These are phyloP conservation scores for Gnaphalium uliginosum DNA, from an alignment of 129 eudicot species.

Conservation along the genomic window DNA sequence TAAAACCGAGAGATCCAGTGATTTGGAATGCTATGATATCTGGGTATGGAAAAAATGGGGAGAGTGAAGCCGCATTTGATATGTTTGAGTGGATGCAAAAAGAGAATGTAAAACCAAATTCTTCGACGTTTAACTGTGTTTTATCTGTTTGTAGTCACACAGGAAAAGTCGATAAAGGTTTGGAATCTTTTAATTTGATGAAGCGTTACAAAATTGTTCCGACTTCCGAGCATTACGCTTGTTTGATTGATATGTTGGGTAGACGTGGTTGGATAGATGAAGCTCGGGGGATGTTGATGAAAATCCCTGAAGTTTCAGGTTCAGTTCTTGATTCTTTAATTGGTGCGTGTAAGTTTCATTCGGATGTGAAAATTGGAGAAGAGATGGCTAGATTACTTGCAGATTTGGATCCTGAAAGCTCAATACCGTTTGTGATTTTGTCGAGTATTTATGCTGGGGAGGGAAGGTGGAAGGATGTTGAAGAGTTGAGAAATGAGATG, in stretches of 20 bases:
- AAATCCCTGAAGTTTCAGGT: constrained; percentile 48
- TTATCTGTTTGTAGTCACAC: constrained; percentile 73
- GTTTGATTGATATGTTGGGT: constrained; percentile 75
- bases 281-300: constrained; percentile 55
- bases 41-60: constrained; percentile 79
- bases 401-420: constrained; percentile 58
- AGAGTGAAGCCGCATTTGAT: constrained; percentile 55
- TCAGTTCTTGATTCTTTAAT: constrained; percentile 63
- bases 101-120: constrained; percentile 54
- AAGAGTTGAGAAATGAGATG: constrained; percentile 53
- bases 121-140: constrained; percentile 60
- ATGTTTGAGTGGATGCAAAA: constrained; percentile 62
- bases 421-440: constrained; percentile 51
- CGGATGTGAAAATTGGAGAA: constrained; percentile 56
- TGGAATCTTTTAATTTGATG: constrained; percentile 57
- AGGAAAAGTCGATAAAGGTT: constrained; percentile 58
- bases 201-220: constrained; percentile 20
- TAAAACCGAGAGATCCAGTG: constrained; percentile 60
- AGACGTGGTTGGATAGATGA: constrained; percentile 64
- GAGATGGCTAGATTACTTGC: constrained; percentile 55
- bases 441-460: constrained; percentile 74
- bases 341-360: constrained; percentile 58
- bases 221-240: constrained; percentile 43
- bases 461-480: constrained; percentile 74
- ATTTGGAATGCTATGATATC: constrained; percentile 95